A percentile compares a stretch with the other conserved stretches of the same genome.
Conservation (phyloP, 139 green algal genomes). For the Tetraselmis chui region DNA sequence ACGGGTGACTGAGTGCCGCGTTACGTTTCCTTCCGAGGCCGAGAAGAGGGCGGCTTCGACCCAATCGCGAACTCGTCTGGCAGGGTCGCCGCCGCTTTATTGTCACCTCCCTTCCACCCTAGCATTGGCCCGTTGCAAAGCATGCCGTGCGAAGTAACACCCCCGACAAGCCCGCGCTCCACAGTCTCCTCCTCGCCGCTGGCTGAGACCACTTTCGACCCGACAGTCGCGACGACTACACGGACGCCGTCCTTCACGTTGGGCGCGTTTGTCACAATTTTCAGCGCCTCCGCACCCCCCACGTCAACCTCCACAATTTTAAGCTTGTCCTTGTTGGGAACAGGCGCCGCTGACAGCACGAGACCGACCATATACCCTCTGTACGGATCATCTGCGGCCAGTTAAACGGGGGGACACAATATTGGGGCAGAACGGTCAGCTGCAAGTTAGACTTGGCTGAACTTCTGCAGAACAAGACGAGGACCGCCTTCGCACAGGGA, state of each 20-base stretch:
- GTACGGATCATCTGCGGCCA: not conserved
- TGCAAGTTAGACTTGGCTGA: no score
- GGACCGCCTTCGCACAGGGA: no score
- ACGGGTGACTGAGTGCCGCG: no score
- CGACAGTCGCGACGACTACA: constrained; percentile 4
- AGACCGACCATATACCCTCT: constrained; percentile 10
- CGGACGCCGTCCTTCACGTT: constrained; percentile 3
- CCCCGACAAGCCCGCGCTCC: constrained; percentile 8
- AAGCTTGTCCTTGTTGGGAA: constrained; percentile 16
- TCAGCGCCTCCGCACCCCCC: not conserved
- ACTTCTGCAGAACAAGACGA: no score
- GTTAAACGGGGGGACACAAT: not conserved
- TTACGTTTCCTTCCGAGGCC: not conserved
- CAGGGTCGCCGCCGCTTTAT: constrained; percentile 9
- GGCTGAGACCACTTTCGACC: not conserved
- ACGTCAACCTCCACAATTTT: constrained; percentile 5
- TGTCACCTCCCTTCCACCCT: constrained; percentile 16
- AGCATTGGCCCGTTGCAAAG: constrained; percentile 23
- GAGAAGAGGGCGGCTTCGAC: not conserved
- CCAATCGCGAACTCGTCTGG: constrained; percentile 5
- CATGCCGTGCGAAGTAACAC: constrained; percentile 16
- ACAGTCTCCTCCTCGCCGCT: constrained; percentile 3
- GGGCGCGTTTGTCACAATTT: constrained; percentile 18
- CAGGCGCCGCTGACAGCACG: not conserved
- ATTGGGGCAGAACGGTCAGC: not conserved